Percentiles rank a stretch among this genome's conserved stretches.
These are phyloP conservation scores for Xylariaceae sp. DNA, from an alignment of 2,329 filamentous ascomycete species.

Conservation along the genomic window DNA sequence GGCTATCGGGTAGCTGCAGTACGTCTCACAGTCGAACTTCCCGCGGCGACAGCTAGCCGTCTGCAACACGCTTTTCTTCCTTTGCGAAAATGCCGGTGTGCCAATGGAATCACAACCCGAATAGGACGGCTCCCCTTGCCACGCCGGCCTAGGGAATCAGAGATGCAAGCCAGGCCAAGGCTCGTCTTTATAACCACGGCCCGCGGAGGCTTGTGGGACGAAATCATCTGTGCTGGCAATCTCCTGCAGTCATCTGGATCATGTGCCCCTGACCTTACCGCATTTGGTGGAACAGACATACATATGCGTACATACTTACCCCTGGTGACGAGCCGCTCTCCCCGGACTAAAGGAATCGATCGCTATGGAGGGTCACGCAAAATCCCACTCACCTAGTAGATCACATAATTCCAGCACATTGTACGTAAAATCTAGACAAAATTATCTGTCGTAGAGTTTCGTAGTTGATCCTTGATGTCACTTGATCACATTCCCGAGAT, in stretches of 20 bases:
- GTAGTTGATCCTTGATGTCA: too few species aligned
- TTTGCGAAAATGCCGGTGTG: background rate
- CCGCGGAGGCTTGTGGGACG: constrained; percentile 8
- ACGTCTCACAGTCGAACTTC: constrained; percentile 19
- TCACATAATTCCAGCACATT: background rate
- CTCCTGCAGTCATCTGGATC: too few species aligned
- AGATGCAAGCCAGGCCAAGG: constrained; percentile 1
- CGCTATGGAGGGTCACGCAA: too few species aligned
- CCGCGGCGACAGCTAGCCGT: background rate
- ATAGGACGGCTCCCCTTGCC: background rate
- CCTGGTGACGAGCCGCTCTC: too few species aligned
- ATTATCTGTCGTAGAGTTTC: too few species aligned
- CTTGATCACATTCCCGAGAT: too few species aligned
- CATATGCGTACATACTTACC: too few species aligned
- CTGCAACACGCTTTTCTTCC: too few species aligned
- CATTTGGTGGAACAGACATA: too few species aligned
- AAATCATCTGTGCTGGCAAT: background rate
- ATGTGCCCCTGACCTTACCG: too few species aligned
- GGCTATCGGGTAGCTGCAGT: constrained; percentile 16
- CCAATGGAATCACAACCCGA: background rate
- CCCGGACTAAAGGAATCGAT: too few species aligned
- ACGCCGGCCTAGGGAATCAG: background rate
- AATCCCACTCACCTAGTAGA: background rate
- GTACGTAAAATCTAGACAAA: too few species aligned
- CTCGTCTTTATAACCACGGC: background rate